Base-by-base conservation (phyloP, 306 rosid species). In the Fragaria iinumae region DNA sequence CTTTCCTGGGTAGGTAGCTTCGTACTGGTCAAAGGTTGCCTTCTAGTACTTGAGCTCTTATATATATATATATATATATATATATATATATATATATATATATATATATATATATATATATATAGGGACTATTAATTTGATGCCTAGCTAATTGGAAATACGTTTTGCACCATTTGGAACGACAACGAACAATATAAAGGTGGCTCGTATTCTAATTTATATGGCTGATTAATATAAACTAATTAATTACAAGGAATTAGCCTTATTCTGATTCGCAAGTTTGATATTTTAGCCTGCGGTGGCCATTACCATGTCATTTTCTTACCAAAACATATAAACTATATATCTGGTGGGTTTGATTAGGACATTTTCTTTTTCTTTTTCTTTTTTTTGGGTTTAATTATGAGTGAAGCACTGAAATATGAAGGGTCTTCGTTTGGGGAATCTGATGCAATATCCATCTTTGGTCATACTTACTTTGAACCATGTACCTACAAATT, bases 181-280 rank as follows among this genome's bases (percentile, higher is more conserved):
- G 67, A 72, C 21, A 72, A n/a, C 38, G 66, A 72, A 72, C 50
- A 72, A 53, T n/a, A 10, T 25, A 32, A 32, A 32, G 36, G 34
- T 64, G 21, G 44, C 44, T 7, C 68, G 0, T 59, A 10, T 21
- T 59, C 2, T 59, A 21, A 21, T 21, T n/a, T 21, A 21, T 21
- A 56, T n/a, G 12, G 14, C 29, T 56, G 25, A 23, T 56, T 56
- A 56, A 56, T n/a, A 56, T 29, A 56, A 56, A 52, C 59, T 20
- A 18, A 18, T 52, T 20, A 5, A 53, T 53, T 20, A 53, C 5
- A 16, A 49, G 55, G n/a, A 16, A 45, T 45, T 50, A 14, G 44
- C 16, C 20, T 29, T 20, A 32, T 29, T 27, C 17, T 52, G 27
- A 71, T 71, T 16, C 13, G 29, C 47, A 71, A 34, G 11, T 71